Base-by-base conservation (phyloP, 2,329 filamentous ascomycete genomes). In the Trichophyton schoenleinii region DNA sequence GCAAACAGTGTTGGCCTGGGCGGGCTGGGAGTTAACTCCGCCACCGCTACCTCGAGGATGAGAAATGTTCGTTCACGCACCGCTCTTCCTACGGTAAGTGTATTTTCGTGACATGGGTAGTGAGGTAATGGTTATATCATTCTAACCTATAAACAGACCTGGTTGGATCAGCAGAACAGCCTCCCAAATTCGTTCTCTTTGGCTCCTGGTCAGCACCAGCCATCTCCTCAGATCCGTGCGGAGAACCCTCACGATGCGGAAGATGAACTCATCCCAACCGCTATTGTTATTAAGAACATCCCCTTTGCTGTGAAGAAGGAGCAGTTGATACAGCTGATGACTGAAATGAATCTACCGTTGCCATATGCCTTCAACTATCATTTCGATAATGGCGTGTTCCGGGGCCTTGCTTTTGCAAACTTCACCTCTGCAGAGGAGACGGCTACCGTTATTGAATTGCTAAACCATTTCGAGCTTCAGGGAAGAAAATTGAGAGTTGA, bases 341-440 rank as follows among this genome's bases (percentile, higher is more conserved):
- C 91, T 7, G 89, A 96, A 20, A 84, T 97, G 81, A 88, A 90
- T 67, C 82, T 99, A 44, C 94, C 94, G 0, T 84, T 97, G 67
- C 94, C 94, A 0, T 99, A 99, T 71, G 94, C 94, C 11, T 99
- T 99, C 81, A 99, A 99, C 79, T 97, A 99, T 71, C 94, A 99
- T 75, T 99, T 99, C 71, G 94, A 99, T 72, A 95, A 95, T 69
- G 94, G 94, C 31, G 91, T 99, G 31, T 99, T 99, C 78, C 83
- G 94, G 62, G 94, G 94, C 5, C 80, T 99, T 59, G 94, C 94
- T 1, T 99, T 99, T 77, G 94, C 94, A 71, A 99, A 99, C 76
- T 99, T 97, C 74, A 95, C 94, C 41, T 96, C 90, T 15, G 85
- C 94, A 0, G 89, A 96, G 66, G 94, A 99, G 74, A 99, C 94